Base-by-base conservation (phyloP, 2,329 filamentous ascomycete species). In the Colletotrichum cereale region DNA sequence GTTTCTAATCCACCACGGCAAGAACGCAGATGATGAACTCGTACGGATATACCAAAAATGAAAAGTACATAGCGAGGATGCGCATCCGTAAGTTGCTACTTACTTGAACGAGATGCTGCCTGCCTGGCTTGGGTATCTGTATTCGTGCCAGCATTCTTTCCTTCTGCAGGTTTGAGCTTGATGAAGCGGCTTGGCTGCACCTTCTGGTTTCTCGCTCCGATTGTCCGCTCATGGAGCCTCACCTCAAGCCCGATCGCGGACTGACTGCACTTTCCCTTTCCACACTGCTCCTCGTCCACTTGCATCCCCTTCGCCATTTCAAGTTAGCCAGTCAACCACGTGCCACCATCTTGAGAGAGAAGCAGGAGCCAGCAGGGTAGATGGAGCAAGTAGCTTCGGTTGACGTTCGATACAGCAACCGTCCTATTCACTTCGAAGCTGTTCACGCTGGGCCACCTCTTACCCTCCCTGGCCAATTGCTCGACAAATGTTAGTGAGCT, bases 401-500 rank as follows among this genome's bases (percentile, higher is more conserved):
- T 18, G 7, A 24, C 29, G 12, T n/a, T 40, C n/a, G 55, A 29
- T 26, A 10, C 29, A n/a, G n/a, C 24, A n/a, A 21, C 53, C 34
- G 24, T 21, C 56, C n/a, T 16, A 36, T 40, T 42, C 57, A 47
- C 42, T 12, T 31, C 11, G 21, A 24, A 21, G n/a, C 12, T 31
- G 14, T 50, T 62, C 31, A 34, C 44, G 8, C 47, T 38, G 16
- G 11, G n/a, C 40, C 26, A 36, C 24, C 34, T 47, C 58, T 38
- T 34, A 29, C 34, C 55, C 38, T 36, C 31, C 53, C 53, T 58
- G 10, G 40, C 44, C 34, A 36, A 31, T 48, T 36, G 31, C 47
- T 42, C 56, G 63, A 7, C 63, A 48, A 31, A 21, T 53, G 44
- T 44, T 31, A 47, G 21, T 60, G 31, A 62, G 48, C 55, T 71